Evolutionary conservation across 345 rosid genomes (phyloP).

Genomic region (Melaleuca alternifolia): DNA sequence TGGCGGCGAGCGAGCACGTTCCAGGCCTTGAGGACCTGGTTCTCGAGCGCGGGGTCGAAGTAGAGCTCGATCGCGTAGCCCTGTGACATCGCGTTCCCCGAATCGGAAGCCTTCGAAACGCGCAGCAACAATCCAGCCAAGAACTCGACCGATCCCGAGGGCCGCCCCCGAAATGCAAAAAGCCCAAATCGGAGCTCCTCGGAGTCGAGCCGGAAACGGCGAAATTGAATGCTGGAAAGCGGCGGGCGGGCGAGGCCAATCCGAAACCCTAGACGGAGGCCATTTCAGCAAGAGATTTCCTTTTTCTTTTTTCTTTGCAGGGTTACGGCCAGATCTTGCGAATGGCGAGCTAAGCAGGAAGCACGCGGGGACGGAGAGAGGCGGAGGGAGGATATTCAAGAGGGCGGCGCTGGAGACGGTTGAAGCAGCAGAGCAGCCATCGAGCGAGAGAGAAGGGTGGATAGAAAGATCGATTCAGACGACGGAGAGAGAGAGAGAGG

Average conservation of each 20-base stretch:
- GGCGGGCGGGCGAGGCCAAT: background rate
- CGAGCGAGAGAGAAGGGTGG: background rate
- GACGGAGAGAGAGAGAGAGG: background rate
- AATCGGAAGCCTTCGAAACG: background rate
- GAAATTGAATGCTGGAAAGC: background rate
- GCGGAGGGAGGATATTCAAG: background rate
- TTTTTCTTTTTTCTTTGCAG: background rate
- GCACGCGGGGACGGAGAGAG: background rate
- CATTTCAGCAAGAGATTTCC: background rate
- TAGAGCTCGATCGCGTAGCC: constrained; percentile 92
- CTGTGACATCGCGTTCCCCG: constrained; percentile 38
- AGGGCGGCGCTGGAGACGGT: background rate
- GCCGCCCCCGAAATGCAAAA: background rate
- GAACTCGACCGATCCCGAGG: background rate
- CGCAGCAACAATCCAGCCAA: background rate
- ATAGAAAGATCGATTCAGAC: background rate
- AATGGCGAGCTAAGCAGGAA: background rate
- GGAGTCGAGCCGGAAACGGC: background rate
- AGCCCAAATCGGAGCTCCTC: background rate
- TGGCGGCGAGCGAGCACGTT: constrained; percentile 98
- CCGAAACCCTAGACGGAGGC: background rate
- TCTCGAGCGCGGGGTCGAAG: constrained; percentile 94
- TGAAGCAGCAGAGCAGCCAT: background rate
- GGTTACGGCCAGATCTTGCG: background rate
- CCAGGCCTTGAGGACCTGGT: constrained; percentile 96